phyloP scores from a whole-genome alignment of 345 rosid genomes.

The Turnera subulata region DNA sequence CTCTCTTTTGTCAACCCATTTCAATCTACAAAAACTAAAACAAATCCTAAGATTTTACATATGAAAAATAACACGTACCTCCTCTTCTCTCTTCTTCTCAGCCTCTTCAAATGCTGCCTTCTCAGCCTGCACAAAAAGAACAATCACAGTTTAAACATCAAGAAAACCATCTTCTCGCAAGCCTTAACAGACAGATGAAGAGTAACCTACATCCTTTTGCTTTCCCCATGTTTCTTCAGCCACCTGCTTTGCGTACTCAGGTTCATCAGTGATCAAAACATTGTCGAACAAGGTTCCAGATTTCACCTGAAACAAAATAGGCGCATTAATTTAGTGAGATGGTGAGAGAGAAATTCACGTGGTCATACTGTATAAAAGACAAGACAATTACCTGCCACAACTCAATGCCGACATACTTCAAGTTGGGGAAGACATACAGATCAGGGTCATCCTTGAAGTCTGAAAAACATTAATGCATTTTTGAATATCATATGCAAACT shows the following conservation, averaged over 20 bases:
- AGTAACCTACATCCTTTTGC: slow-evolving; percentile 69
- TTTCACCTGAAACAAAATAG: slow-evolving; percentile 55
- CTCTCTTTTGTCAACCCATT: too few species aligned
- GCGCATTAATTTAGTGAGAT: not conserved
- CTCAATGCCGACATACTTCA: slow-evolving; percentile 95
- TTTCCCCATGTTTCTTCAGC: slow-evolving; percentile 98
- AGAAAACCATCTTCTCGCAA: not conserved
- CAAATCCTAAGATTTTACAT: not conserved
- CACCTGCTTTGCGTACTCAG: slow-evolving; percentile 74
- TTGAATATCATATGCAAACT: slow-evolving; percentile 37
- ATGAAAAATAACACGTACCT: slow-evolving; percentile 38
- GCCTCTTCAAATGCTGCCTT: slow-evolving; percentile 94
- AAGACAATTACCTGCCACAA: slow-evolving; percentile 82
- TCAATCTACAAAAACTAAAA: too few species aligned
- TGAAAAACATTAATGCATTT: slow-evolving; percentile 21
- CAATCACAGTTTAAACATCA: slow-evolving; percentile 15
- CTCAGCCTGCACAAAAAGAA: slow-evolving; percentile 64
- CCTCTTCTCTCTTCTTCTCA: slow-evolving; percentile 77
- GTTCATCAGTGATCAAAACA: slow-evolving; percentile 71
- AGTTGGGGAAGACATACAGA: slow-evolving; percentile 72
- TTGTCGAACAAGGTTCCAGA: slow-evolving; percentile 96
- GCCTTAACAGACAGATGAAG: not conserved
- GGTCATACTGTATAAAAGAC: not conserved
- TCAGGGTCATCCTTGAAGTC: slow-evolving; percentile 97
- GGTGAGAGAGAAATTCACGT: not conserved